Conservation (phyloP, 305 asterid species). For the Petunia hybrid region DNA sequence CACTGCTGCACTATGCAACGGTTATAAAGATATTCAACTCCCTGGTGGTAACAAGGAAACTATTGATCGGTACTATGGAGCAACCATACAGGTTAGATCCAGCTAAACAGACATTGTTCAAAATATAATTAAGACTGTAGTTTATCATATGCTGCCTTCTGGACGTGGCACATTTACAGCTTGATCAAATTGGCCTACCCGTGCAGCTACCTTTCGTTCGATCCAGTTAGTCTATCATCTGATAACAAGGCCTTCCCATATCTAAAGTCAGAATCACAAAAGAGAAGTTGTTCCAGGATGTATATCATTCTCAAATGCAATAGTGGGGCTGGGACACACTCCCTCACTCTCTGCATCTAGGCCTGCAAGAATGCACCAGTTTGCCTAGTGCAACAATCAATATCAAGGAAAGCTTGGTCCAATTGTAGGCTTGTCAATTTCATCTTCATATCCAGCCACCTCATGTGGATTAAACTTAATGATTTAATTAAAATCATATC, state of each 20-base stretch:
- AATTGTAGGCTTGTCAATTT: constrained; percentile 62
- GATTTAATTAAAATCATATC: constrained; percentile 65
- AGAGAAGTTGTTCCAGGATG: not conserved
- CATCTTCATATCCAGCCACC: constrained; percentile 74
- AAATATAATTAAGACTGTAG: not conserved
- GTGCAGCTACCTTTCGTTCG: not conserved
- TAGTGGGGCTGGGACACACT: not conserved
- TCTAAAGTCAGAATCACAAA: not conserved
- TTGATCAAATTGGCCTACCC: constrained; percentile 4
- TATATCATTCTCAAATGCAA: not conserved
- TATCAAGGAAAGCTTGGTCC: constrained; percentile 37
- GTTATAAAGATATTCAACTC: not conserved
- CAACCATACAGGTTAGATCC: constrained; percentile 22
- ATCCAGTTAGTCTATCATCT: not conserved
- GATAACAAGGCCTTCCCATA: not conserved
- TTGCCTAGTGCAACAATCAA: not conserved
- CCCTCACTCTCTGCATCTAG: not conserved
- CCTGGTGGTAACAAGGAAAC: not conserved
- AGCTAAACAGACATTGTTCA: not conserved
- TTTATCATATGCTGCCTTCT: not conserved
- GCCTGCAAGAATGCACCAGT: not conserved
- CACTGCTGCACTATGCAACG: not conserved
- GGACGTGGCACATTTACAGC: not conserved
- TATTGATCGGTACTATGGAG: constrained; percentile 7
- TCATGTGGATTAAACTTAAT: constrained; percentile 63